These are phyloP conservation scores for Sedum album DNA, from an alignment of 164 flowering plant genomes.

Conservation along the genomic window DNA sequence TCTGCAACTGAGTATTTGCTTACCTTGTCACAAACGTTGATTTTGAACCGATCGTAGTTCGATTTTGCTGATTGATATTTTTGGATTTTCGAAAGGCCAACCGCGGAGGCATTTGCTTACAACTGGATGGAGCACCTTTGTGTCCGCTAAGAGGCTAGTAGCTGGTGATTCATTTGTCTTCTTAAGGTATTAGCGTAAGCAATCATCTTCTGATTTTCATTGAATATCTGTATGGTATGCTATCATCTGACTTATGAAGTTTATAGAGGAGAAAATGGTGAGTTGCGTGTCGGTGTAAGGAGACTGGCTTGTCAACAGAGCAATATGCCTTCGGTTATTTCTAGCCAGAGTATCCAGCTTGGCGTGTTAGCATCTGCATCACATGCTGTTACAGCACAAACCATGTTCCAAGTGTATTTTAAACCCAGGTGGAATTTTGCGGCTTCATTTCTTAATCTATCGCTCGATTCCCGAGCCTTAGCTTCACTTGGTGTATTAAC, in stretches of 20 bases:
- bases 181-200: conserved; percentile 40
- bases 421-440: conserved; percentile 63
- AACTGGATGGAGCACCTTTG: conserved; percentile 97
- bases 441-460: background rate
- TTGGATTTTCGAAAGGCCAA: conserved; percentile 45
- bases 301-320: conserved; percentile 60
- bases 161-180: conserved; percentile 96
- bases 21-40: background rate
- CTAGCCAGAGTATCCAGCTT: conserved; percentile 90
- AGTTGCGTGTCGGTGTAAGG: conserved; percentile 76
- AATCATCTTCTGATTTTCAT: background rate
- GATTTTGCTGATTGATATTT: background rate
- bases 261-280: conserved; percentile 68
- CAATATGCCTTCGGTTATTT: conserved; percentile 79
- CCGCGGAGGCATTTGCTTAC: conserved; percentile 94
- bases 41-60: background rate
- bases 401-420: conserved; percentile 68
- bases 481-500: background rate
- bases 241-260: background rate
- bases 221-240: no score
- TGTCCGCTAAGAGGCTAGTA: conserved; percentile 75
- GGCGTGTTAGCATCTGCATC: conserved; percentile 97
- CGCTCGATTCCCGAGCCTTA: background rate
- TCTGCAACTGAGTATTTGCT: background rate
- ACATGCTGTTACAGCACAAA: conserved; percentile 64